These are phyloP conservation scores for Annona squamosa DNA, from an alignment of 164 flowering plant species.

Conservation along the genomic window DNA sequence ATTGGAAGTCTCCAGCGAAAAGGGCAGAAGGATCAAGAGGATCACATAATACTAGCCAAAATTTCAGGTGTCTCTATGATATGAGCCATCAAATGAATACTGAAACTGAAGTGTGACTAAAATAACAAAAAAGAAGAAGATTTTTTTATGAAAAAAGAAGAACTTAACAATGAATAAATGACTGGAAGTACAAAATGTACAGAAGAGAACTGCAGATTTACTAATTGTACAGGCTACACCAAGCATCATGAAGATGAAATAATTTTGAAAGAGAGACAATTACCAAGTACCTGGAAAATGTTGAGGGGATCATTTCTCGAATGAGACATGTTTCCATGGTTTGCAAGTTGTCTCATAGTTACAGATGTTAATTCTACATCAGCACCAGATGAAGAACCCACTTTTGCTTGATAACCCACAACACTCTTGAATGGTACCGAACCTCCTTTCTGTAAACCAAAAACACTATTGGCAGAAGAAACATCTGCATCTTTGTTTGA, in stretches of 20 bases:
- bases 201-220: neutral
- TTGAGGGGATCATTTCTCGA: slow-evolving; percentile 25
- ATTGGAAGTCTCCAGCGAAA: too few species aligned
- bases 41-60: too few species aligned
- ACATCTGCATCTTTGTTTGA: slow-evolving; percentile 34
- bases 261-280: neutral
- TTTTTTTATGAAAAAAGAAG: too few species aligned
- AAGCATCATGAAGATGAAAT: slow-evolving; percentile 3
- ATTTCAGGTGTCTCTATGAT: too few species aligned
- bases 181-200: neutral
- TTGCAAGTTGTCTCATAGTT: slow-evolving; percentile 29
- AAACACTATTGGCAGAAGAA: slow-evolving; percentile 23
- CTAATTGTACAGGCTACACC: neutral
- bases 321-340: slow-evolving; percentile 44
- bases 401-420: slow-evolving; percentile 38
- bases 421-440: slow-evolving; percentile 22
- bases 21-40: too few species aligned
- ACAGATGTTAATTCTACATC: slow-evolving; percentile 16
- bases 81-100: too few species aligned
- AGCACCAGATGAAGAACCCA: slow-evolving; percentile 18
- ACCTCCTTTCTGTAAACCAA: slow-evolving; percentile 28
- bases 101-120: too few species aligned
- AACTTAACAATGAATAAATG: neutral
- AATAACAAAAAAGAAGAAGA: too few species aligned
- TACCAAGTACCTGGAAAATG: slow-evolving; percentile 39